Evolutionary conservation across 345 rosid species (phyloP), one percentile per base, ranked within the genome.

Genomic region (Rhizophora apiculata): DNA sequence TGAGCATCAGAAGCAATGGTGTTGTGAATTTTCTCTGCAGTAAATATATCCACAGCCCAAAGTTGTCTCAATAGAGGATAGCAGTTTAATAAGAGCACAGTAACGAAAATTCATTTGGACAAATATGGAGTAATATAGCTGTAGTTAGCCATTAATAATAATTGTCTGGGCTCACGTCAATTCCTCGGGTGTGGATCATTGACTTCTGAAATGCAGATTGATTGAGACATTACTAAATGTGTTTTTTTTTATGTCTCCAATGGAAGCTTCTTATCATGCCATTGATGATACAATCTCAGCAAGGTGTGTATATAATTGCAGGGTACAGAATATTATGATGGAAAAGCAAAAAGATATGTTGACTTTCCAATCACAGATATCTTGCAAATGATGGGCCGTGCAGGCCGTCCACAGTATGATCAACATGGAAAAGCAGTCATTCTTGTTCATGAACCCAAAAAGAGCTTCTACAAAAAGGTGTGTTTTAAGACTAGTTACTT

Each of bases 331-430:
- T 94, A 84, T 76, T 94, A 85, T 70, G 98, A 94, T 74, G 98
- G 95, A 65, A 94, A 94, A 87, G 55, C 97, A 73, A 94, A 91
- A 82, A 87, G 97, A 87, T 94, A 94, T 79, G 96, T 89, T 13
- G 97, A 91, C 79, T 91, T 85, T 52, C 98, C 98, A 5, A 93
- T 91, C 82, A 94, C 98, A 27, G 98, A 94, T 79, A 94, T 94
- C 69, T 80, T 94, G 86, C 98, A 94, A 87, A 94, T 94, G 98
- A 94, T 94, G 98, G 98, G 98, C 51, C 98, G 98, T 82, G 98
- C 98, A 26, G 98, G 98, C 49, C 94, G 98, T 43, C 98, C 98
- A n/a, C 98, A 94, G 60, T 94, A 83, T 77, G 97, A 94, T 80
- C 97, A 94, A 76, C 92, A 94, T 79, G 98, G 98, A 68, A 94